These are phyloP conservation scores for Letharia columbiana DNA, from an alignment of 495 filamentous ascomycete genomes.

Conservation along the genomic window DNA sequence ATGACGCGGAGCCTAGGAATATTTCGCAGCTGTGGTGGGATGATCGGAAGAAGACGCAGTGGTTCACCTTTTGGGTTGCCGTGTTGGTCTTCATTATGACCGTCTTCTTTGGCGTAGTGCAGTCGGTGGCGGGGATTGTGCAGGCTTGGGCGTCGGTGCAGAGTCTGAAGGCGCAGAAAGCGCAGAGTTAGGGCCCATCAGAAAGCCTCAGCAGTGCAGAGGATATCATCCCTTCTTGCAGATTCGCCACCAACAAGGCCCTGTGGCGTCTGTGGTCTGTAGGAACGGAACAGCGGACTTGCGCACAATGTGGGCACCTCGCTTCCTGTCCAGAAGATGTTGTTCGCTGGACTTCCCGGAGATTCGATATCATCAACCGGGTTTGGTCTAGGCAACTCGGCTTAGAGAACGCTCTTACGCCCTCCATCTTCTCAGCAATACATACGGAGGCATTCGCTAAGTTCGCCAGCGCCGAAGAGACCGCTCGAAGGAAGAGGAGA, in stretches of 20 bases:
- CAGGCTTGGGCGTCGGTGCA: conserved; percentile 34
- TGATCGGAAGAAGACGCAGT: conserved; percentile 41
- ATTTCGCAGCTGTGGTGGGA: conserved; percentile 46
- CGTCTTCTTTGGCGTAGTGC: conserved; percentile 43
- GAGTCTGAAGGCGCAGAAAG: conserved; percentile 14
- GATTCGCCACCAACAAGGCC: neutral
- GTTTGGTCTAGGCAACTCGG: neutral
- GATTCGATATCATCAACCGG: neutral
- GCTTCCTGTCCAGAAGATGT: neutral
- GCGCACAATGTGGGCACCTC: neutral
- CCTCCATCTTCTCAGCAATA: neutral
- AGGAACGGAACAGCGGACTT: neutral
- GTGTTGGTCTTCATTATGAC: conserved; percentile 39
- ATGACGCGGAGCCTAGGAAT: conserved; percentile 39
- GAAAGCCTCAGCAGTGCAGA: neutral
- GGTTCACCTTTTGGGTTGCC: conserved; percentile 50
- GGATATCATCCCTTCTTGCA: neutral
- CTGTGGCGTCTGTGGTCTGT: neutral
- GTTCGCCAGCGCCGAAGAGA: neutral
- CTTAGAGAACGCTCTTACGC: neutral
- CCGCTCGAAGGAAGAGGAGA: neutral
- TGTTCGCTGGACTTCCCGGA: neutral
- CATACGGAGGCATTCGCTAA: neutral
- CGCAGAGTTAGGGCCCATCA: neutral
- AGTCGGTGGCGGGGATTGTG: conserved; percentile 39